phyloP scores from a whole-genome alignment of 805 yeast genomes.

The Starmerella floris region DNA sequence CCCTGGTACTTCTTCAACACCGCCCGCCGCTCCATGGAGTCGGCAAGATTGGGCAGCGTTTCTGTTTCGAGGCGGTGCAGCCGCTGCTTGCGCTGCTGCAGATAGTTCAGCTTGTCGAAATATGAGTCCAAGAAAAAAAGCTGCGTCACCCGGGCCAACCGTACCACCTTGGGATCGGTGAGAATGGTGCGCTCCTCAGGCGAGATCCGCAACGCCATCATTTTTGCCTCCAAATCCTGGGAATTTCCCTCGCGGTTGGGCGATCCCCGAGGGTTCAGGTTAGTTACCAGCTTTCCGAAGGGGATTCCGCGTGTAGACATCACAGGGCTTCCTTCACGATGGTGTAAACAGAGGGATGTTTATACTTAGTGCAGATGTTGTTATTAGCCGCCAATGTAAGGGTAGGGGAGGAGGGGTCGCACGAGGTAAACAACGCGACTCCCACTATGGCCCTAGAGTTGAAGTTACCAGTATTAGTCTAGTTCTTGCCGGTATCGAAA shows the following conservation, averaged over 20 bases:
- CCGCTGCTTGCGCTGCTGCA: slow-evolving; percentile 74
- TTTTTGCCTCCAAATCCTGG: slow-evolving; percentile 6
- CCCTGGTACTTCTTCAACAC: slow-evolving; percentile 73
- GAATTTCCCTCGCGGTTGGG: slow-evolving; percentile 6
- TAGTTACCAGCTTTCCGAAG: slow-evolving; percentile 19
- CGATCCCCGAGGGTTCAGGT: slow-evolving; percentile 7
- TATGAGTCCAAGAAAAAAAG: slow-evolving; percentile 89
- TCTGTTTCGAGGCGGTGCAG: slow-evolving; percentile 53
- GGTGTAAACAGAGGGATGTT: too few species aligned
- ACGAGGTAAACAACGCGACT: too few species aligned
- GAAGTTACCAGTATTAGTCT: too few species aligned
- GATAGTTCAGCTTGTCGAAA: slow-evolving; percentile 89
- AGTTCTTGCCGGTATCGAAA: too few species aligned
- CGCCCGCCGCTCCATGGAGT: slow-evolving; percentile 33
- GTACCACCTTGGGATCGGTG: slow-evolving; percentile 58
- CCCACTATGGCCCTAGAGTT: too few species aligned
- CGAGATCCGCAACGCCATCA: slow-evolving; percentile 11
- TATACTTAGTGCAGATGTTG: too few species aligned
- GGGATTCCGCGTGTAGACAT: slow-evolving; percentile 6
- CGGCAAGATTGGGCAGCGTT: slow-evolving; percentile 24
- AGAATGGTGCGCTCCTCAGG: slow-evolving; percentile 34
- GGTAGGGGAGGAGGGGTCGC: too few species aligned
- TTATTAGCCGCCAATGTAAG: too few species aligned
- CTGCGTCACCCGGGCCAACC: slow-evolving; percentile 83
- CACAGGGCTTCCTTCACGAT: too few species aligned